Evolutionary conservation across 192 early-diverging fungal genomes (phyloP).

Genomic region (Spizellomyces sp.): DNA sequence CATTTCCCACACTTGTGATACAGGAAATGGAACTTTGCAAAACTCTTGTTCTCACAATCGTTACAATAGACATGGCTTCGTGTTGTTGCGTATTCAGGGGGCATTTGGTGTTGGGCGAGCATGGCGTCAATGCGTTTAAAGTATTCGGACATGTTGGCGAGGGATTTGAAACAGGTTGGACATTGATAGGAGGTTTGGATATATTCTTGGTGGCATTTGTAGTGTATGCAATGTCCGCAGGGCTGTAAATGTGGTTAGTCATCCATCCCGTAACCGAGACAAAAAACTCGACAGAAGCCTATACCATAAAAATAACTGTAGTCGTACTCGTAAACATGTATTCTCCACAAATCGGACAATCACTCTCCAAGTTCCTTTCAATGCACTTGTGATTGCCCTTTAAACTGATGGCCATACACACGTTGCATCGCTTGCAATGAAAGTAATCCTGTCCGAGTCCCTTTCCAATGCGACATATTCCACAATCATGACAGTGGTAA

Average conservation of each 20-base stretch:
- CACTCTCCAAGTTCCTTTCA: constrained; percentile 85
- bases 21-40: constrained; percentile 89
- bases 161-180: constrained; percentile 90
- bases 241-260: constrained; percentile 45
- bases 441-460: constrained; percentile 81
- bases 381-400: constrained; percentile 85
- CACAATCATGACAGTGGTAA: constrained; percentile 93
- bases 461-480: constrained; percentile 87
- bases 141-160: constrained; percentile 80
- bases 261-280: background rate
- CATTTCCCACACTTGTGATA: constrained; percentile 94
- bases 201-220: constrained; percentile 79
- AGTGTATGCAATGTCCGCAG: constrained; percentile 93
- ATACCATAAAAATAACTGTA: constrained; percentile 82
- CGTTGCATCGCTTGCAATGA: constrained; percentile 90
- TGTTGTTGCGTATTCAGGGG: constrained; percentile 79
- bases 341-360: constrained; percentile 97
- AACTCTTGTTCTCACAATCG: constrained; percentile 87
- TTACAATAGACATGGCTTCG: constrained; percentile 85
- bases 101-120: constrained; percentile 84
- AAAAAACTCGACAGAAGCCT: constrained; percentile 14
- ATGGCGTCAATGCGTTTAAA: constrained; percentile 83
- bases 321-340: constrained; percentile 87
- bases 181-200: constrained; percentile 93
- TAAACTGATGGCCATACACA: constrained; percentile 79